These are phyloP conservation scores for Cenococcum geophilum DNA, from an alignment of 495 filamentous ascomycete species.

Conservation along the genomic window DNA sequence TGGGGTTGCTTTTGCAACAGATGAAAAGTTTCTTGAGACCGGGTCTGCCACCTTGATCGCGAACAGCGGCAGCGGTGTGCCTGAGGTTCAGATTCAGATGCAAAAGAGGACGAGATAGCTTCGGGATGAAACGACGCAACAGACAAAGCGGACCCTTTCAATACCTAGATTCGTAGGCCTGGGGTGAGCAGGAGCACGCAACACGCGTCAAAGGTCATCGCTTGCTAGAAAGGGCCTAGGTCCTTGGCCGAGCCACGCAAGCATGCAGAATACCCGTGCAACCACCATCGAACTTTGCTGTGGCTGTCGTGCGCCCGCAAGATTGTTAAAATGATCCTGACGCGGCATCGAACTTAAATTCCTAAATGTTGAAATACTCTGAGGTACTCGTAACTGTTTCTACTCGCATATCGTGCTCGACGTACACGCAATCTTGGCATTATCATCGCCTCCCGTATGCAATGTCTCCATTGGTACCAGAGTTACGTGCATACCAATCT, in stretches of 20 bases:
- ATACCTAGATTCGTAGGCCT: constrained; percentile 1
- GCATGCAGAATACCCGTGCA: neutral
- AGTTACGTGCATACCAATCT: neutral
- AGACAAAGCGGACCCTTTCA: constrained; percentile 3
- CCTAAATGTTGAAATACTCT: neutral
- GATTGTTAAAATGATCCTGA: constrained; percentile 1
- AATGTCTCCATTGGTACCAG: no score
- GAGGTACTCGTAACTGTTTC: neutral
- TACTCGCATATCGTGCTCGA: neutral
- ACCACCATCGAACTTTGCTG: neutral
- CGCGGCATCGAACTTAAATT: neutral
- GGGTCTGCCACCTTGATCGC: neutral
- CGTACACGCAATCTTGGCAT: neutral
- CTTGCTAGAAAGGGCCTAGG: neutral
- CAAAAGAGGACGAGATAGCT: neutral
- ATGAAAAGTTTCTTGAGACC: neutral
- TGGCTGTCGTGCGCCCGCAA: neutral
- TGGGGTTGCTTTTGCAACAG: neutral
- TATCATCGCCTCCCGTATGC: neutral
- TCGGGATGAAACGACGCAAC: neutral
- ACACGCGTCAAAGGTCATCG: neutral
- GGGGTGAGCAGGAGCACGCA: constrained; percentile 2
- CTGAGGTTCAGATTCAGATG: neutral
- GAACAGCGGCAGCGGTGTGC: neutral
- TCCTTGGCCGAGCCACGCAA: constrained; percentile 6